Evolutionary conservation across 1,139 yeast species (phyloP).

Genomic region (Pichia sorboxylosa): DNA sequence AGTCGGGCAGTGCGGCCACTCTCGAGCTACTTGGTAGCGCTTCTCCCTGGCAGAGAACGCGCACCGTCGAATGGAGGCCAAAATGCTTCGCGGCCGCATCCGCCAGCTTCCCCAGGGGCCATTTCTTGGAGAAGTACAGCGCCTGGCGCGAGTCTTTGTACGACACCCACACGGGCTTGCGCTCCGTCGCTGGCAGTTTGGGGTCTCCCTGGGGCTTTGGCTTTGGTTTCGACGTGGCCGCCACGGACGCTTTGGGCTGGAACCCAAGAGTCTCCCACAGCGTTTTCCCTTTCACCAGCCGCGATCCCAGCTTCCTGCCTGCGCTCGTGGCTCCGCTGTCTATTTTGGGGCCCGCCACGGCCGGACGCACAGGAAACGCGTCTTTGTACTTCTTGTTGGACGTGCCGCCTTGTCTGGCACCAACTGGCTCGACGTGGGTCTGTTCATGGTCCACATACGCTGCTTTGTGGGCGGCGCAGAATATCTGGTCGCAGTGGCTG

Average conservation of each 20-base stretch:
- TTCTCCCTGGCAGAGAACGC: too few relatives aligned
- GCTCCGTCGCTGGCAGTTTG: constrained; percentile 40
- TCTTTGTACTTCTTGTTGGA: too few relatives aligned
- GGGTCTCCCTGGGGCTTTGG: constrained; percentile 59
- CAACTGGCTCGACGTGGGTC: constrained; percentile 9
- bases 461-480: constrained; percentile 46
- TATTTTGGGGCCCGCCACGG: too few relatives aligned
- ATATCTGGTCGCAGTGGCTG: constrained; percentile 41
- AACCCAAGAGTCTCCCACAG: constrained; percentile 15
- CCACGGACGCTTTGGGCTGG: constrained; percentile 7
- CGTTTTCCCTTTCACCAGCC: background rate
- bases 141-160: constrained; percentile 31
- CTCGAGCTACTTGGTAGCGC: too few relatives aligned
- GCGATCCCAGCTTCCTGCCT: constrained; percentile 9
- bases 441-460: constrained; percentile 16
- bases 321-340: too few relatives aligned
- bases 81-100: too few relatives aligned
- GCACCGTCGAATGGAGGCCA: too few relatives aligned
- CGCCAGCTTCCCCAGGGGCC: constrained; percentile 71
- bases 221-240: constrained; percentile 26
- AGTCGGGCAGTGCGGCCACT: too few relatives aligned
- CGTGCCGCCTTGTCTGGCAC: too few relatives aligned
- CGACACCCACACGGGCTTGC: constrained; percentile 52
- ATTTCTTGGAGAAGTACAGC: too few relatives aligned
- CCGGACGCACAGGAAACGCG: too few relatives aligned